Percentiles rank a stretch among this genome's conserved stretches.
Evolutionary conservation across 2,329 filamentous ascomycete genomes (phyloP).

Genomic region (Exophiala oligosperma): DNA sequence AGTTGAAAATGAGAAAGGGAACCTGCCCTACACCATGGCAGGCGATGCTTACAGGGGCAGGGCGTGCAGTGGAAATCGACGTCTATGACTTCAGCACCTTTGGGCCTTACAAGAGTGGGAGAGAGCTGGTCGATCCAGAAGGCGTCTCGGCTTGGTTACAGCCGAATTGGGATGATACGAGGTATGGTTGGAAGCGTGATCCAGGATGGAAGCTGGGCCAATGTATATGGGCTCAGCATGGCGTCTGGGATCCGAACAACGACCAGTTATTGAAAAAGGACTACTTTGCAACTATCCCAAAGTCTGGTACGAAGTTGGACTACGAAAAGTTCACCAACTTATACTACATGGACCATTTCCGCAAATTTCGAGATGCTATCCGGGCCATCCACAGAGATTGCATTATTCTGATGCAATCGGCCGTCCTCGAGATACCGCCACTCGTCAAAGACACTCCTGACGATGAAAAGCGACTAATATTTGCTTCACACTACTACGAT

Average conservation of each 20-base stretch:
- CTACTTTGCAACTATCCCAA: conserved; percentile 81
- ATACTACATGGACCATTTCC: conserved; percentile 86
- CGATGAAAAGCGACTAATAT: conserved; percentile 86
- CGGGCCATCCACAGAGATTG: conserved; percentile 74
- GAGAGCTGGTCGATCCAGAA: conserved; percentile 79
- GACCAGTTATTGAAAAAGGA: conserved; percentile 79
- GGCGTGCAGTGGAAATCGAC: conserved; percentile 83
- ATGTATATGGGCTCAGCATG: conserved; percentile 95
- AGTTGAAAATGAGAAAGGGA: conserved; percentile 89
- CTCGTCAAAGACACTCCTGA: conserved; percentile 82
- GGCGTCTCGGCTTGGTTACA: conserved; percentile 84
- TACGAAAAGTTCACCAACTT: conserved; percentile 87
- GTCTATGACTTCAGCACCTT: conserved; percentile 93
- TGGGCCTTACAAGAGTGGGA: conserved; percentile 87
- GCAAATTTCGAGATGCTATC: conserved; percentile 72
- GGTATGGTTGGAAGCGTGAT: conserved; percentile 88
- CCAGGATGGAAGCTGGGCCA: conserved; percentile 88
- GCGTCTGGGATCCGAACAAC: conserved; percentile 82
- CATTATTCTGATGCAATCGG: conserved; percentile 87
- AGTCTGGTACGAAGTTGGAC: conserved; percentile 70
- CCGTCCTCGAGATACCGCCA: conserved; percentile 88
- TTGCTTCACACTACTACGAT: conserved; percentile 95
- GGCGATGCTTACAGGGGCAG: conserved; percentile 86
- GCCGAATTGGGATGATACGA: conserved; percentile 76
- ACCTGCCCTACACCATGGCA: conserved; percentile 95